Conservation (phyloP, 495 filamentous ascomycete species). For the Rhypophila decipiens region DNA sequence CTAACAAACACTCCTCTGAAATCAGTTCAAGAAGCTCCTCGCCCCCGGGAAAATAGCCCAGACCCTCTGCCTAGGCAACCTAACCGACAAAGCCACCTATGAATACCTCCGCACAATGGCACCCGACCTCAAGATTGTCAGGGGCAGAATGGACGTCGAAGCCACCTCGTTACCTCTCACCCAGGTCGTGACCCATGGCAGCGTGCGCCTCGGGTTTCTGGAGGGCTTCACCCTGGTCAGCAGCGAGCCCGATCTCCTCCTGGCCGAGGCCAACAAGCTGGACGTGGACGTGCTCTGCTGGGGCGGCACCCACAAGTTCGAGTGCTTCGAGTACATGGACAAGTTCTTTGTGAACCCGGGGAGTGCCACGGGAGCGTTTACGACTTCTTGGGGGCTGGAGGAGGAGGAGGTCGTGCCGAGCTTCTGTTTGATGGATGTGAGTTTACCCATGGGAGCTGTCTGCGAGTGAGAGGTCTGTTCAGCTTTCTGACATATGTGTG, state of each 20-base stretch:
- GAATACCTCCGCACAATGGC: conserved; percentile 88
- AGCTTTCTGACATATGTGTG: too few species aligned
- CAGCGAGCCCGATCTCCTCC: conserved; percentile 80
- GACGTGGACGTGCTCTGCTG: conserved; percentile 96
- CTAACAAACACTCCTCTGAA: background rate
- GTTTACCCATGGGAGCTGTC: conserved; percentile 35
- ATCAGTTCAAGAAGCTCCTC: conserved; percentile 95
- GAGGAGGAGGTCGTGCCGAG: conserved; percentile 82
- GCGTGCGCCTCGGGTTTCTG: conserved; percentile 88
- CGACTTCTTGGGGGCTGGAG: conserved; percentile 57
- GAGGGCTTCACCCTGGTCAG: conserved; percentile 95
- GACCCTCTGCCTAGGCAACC: conserved; percentile 93
- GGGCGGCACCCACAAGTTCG: conserved; percentile 96
- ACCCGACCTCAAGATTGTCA: conserved; percentile 92
- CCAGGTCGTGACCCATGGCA: conserved; percentile 91
- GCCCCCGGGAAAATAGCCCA: conserved; percentile 97
- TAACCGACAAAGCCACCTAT: conserved; percentile 90
- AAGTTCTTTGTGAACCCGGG: conserved; percentile 98
- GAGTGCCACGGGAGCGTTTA: conserved; percentile 83
- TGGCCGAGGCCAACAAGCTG: conserved; percentile 91
- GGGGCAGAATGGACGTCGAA: conserved; percentile 89
- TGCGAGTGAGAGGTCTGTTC: too few species aligned
- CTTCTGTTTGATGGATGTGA: conserved; percentile 98
- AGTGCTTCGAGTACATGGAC: conserved; percentile 97
- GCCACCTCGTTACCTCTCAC: conserved; percentile 84